Percentiles rank a stretch among this genome's conserved stretches.
Conservation (phyloP, 257 asterid genomes). For the Rubia yunnanensis region DNA sequence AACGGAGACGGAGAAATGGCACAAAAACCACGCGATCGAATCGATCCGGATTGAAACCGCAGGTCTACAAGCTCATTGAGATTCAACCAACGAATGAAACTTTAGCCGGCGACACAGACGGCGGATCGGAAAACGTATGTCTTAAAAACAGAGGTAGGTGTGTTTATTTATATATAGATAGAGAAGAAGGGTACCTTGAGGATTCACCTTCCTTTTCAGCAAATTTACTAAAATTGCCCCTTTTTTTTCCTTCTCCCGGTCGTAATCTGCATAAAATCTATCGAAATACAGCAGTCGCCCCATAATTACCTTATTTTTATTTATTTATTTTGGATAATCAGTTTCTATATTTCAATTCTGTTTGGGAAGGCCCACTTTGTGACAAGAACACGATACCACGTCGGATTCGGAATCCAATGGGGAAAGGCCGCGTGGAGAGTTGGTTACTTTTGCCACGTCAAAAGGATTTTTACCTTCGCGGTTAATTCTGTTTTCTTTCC, state of each 20-base stretch:
- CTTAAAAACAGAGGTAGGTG: background rate
- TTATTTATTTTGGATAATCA: background rate
- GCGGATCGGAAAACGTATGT: constrained; percentile 30
- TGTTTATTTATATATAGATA: constrained; percentile 14
- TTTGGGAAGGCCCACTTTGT: background rate
- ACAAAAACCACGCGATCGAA: constrained; percentile 3
- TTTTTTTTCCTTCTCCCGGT: background rate
- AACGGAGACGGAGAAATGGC: constrained; percentile 2
- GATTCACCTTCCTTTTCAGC: constrained; percentile 17
- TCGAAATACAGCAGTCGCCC: background rate
- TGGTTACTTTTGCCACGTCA: background rate
- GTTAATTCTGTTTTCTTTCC: background rate
- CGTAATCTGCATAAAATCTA: constrained; percentile 6
- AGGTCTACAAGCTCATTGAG: constrained; percentile 7
- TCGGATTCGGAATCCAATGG: background rate
- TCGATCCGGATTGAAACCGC: constrained; percentile 6
- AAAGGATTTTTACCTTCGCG: background rate
- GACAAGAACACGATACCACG: background rate
- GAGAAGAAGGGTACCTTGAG: background rate
- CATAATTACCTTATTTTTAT: background rate
- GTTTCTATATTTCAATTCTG: background rate
- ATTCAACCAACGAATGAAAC: background rate
- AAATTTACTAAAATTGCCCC: constrained; percentile 43
- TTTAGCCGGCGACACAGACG: constrained; percentile 21
- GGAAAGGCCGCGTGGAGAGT: background rate